Percentiles rank a stretch among this genome's conserved stretches.
Evolutionary conservation across 495 filamentous ascomycete genomes (phyloP).

Genomic region (Penicillium soppii): DNA sequence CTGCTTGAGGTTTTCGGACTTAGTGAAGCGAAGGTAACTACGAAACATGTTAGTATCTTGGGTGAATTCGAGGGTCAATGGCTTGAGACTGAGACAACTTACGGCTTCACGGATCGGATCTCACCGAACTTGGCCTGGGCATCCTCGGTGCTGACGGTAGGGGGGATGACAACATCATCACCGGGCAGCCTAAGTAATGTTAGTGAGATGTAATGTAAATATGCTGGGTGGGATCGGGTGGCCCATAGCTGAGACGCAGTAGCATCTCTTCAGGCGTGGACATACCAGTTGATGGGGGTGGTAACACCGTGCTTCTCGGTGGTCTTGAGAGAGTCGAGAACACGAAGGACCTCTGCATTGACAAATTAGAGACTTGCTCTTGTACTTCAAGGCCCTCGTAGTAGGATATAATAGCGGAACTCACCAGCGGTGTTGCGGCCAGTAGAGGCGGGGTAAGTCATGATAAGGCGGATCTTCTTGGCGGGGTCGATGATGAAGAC

Average conservation of each 20-base stretch:
- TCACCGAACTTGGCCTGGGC: constrained; percentile 67
- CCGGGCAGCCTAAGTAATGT: constrained; percentile 51
- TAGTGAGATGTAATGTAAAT: neutral
- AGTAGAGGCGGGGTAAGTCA: constrained; percentile 67
- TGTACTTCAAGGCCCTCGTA: neutral
- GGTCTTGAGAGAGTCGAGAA: constrained; percentile 64
- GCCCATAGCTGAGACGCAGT: no score
- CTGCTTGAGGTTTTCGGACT: constrained; percentile 34
- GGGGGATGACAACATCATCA: constrained; percentile 68
- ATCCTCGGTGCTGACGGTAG: constrained; percentile 59
- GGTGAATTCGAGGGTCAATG: neutral
- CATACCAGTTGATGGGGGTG: constrained; percentile 67
- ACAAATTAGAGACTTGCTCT: neutral
- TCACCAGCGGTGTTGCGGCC: constrained; percentile 58
- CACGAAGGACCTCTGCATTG: constrained; percentile 54
- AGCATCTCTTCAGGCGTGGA: no score
- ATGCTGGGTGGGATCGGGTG: neutral
- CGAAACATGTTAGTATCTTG: constrained; percentile 16
- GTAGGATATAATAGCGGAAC: neutral
- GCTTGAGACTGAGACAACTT: constrained; percentile 15
- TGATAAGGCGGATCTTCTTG: constrained; percentile 67
- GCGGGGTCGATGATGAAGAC: constrained; percentile 69
- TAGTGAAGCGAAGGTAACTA: constrained; percentile 51
- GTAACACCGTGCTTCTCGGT: constrained; percentile 63
- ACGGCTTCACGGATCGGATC: constrained; percentile 62